Percentiles rank a stretch among this genome's conserved stretches.
phyloP scores from a whole-genome alignment of 2,329 filamentous ascomycete genomes.

The Plenodomus lindquistii region DNA sequence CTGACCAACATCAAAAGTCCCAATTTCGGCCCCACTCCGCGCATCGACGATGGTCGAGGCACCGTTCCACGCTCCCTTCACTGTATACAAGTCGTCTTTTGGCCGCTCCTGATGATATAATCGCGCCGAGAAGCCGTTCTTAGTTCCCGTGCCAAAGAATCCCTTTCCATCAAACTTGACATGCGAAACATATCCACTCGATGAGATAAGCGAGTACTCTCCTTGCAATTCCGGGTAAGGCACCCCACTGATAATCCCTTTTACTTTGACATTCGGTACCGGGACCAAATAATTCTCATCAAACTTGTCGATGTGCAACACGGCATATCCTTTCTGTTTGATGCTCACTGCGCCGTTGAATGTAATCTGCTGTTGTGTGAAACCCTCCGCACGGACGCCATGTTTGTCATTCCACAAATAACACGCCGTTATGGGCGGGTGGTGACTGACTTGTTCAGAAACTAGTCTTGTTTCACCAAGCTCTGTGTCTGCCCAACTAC shows the following conservation, averaged over 20 bases:
- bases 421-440: constrained; percentile 53
- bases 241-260: constrained; percentile 48
- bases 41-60: constrained; percentile 44
- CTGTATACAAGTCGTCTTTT: constrained; percentile 41
- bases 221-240: constrained; percentile 52
- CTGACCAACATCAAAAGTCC: constrained; percentile 40
- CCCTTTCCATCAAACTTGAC: constrained; percentile 51
- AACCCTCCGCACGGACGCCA: constrained; percentile 51
- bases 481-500: constrained; percentile 33
- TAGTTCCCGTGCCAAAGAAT: constrained; percentile 46
- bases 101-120: constrained; percentile 43
- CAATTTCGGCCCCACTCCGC: constrained; percentile 38
- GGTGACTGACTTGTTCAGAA: constrained; percentile 52
- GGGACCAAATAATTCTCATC: constrained; percentile 52
- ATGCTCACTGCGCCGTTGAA: constrained; percentile 51
- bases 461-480: constrained; percentile 47
- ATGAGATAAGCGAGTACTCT: constrained; percentile 47
- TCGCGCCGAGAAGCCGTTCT: constrained; percentile 48
- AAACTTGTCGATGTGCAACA: constrained; percentile 49
- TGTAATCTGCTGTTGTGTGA: constrained; percentile 53
- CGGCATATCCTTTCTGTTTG: constrained; percentile 52
- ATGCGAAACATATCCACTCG: constrained; percentile 47
- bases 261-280: constrained; percentile 51
- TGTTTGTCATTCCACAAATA: constrained; percentile 52
- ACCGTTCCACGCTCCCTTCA: constrained; percentile 49